Percentiles rank a stretch among this genome's conserved stretches.
Evolutionary conservation across 2,329 filamentous ascomycete species (phyloP).

Genomic region (Penicillium freii): DNA sequence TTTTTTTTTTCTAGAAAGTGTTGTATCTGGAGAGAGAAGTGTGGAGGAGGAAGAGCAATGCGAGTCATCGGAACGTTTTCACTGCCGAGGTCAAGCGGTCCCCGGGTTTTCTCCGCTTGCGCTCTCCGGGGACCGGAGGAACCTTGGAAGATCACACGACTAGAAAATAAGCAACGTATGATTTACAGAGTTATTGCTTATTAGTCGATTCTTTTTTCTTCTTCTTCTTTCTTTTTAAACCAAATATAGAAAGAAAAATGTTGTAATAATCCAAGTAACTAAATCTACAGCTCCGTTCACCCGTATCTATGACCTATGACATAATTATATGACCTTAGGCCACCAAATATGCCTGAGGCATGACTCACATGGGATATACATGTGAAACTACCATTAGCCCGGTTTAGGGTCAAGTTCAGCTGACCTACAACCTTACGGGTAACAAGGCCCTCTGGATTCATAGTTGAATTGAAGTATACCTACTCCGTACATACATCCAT

Average conservation of each 20-base stretch:
- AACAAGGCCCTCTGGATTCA: background rate
- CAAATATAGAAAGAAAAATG: no score
- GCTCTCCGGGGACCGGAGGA: constrained; percentile 25
- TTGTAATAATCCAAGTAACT: background rate
- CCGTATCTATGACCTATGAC: background rate
- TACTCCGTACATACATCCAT: background rate
- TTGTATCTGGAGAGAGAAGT: constrained; percentile 1
- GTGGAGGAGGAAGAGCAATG: constrained; percentile 4
- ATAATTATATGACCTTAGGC: background rate
- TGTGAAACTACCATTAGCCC: no score
- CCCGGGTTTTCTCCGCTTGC: constrained; percentile 15
- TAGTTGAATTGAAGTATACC: background rate
- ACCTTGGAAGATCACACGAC: constrained; percentile 8
- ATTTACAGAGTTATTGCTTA: background rate
- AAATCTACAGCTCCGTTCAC: background rate
- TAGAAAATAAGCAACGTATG: background rate
- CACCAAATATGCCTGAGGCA: background rate
- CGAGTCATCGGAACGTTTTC: constrained; percentile 15
- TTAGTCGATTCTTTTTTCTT: background rate
- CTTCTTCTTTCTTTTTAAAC: background rate
- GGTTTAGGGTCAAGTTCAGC: no score
- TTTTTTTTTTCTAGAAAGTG: background rate
- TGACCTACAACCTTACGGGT: background rate
- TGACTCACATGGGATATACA: background rate
- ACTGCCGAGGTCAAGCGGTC: constrained; percentile 31